These are phyloP conservation scores for Chenopodium formosanum DNA, from an alignment of 148 eudicot species.

Conservation along the genomic window DNA sequence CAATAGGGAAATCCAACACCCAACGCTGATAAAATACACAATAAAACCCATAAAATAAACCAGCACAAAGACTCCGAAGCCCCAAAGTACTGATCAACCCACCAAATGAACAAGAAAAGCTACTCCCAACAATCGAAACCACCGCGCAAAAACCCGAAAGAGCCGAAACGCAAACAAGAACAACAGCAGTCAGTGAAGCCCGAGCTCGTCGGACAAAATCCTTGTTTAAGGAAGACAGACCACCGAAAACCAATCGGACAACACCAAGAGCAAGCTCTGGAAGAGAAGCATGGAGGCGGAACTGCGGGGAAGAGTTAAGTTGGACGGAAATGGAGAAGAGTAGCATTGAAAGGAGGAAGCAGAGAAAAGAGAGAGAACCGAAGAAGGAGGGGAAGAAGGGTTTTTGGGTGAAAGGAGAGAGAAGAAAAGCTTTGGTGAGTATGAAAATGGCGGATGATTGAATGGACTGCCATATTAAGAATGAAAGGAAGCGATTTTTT, in stretches of 20 bases:
- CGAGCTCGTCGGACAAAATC: conserved; percentile 42
- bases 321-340: conserved; percentile 40
- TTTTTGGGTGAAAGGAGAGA: conserved; percentile 29
- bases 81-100: conserved; percentile 31
- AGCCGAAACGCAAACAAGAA: conserved; percentile 38
- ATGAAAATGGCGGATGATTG: conserved; percentile 45
- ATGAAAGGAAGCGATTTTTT: conserved; percentile 56
- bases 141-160: conserved; percentile 46
- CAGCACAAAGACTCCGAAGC: conserved; percentile 50
- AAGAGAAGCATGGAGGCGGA: conserved; percentile 37
- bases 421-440: conserved; percentile 38
- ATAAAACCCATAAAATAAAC: conserved; percentile 60
- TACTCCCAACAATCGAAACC: conserved; percentile 30
- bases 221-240: conserved; percentile 23
- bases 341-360: conserved; percentile 39
- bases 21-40: conserved; percentile 52
- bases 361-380: conserved; percentile 31
- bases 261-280: conserved; percentile 32
- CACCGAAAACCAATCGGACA: conserved; percentile 42
- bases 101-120: conserved; percentile 22
- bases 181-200: conserved; percentile 39
- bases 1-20: conserved; percentile 70
- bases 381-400: conserved; percentile 32
- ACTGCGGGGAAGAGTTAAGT: conserved; percentile 43
- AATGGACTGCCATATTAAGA: conserved; percentile 75